phyloP scores from a whole-genome alignment of 345 rosid species.

The Citrus cavaleriei region DNA sequence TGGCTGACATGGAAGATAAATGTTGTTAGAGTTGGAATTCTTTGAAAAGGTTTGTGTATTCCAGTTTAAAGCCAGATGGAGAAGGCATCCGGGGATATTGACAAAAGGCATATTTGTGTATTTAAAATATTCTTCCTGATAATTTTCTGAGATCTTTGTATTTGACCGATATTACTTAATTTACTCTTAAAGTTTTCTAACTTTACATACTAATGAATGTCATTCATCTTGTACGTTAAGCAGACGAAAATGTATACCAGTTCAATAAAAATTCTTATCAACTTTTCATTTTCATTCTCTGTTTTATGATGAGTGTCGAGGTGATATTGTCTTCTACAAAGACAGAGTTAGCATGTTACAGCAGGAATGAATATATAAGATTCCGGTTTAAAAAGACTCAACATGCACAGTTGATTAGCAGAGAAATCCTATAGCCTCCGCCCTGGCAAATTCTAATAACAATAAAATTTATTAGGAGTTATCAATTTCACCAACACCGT shows the following conservation, averaged over 20 bases:
- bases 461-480: background rate
- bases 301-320: background rate
- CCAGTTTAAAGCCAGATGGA: background rate
- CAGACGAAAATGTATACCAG: background rate
- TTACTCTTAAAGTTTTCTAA: background rate
- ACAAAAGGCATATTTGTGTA: background rate
- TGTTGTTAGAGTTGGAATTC: background rate
- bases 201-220: background rate
- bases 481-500: too few relatives aligned
- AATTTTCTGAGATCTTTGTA: background rate
- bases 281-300: background rate
- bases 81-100: background rate
- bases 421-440: too few relatives aligned
- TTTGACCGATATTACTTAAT: background rate
- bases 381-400: background rate
- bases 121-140: background rate
- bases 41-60: background rate
- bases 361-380: background rate
- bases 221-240: background rate
- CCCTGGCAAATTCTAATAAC: background rate
- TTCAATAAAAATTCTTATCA: background rate
- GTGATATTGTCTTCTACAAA: too few relatives aligned
- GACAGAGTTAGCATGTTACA: background rate
- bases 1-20: background rate
- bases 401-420: background rate